Conservation (phyloP, 164 flowering plant species). For the Liquidambar formosana region DNA sequence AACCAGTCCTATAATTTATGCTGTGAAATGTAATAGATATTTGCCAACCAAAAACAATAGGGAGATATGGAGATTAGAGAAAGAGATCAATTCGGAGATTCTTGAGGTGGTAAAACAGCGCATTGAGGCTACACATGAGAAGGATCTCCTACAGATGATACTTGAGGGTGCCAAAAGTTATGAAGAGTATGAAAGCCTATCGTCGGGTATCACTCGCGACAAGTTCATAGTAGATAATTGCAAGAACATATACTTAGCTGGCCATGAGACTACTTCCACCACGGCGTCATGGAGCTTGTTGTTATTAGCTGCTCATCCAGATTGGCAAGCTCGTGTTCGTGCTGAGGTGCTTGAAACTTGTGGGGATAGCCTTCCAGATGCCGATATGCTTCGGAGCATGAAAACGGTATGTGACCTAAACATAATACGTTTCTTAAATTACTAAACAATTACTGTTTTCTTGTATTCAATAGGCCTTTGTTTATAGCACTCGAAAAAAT, state of each 20-base stretch:
- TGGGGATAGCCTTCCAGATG: conserved; percentile 25
- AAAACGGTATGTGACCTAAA: conserved; percentile 30
- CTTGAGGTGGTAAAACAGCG: conserved; percentile 33
- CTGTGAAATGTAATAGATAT: no score
- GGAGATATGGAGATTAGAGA: conserved; percentile 41
- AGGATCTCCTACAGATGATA: conserved; percentile 48
- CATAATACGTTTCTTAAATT: no score
- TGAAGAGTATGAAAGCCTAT: conserved; percentile 11
- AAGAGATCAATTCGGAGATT: conserved; percentile 40
- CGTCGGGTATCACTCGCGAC: conserved; percentile 12
- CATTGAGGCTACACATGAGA: conserved; percentile 18
- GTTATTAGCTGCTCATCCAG: conserved; percentile 47
- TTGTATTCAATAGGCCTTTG: no score
- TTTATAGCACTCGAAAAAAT: no score
- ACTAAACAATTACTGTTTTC: no score
- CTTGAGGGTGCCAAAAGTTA: conserved; percentile 39
- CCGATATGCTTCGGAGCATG: conserved; percentile 40
- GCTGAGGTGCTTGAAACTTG: conserved; percentile 46
- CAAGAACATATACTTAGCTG: conserved; percentile 63
- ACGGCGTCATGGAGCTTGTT: conserved; percentile 52
- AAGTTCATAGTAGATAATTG: conserved; percentile 57
- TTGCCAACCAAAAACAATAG: conserved; percentile 38
- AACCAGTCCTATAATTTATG: no score
- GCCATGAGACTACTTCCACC: conserved; percentile 51
- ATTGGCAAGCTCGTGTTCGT: conserved; percentile 57